These are phyloP conservation scores for Podaxis mareebaensis DNA, from an alignment of 768 basidiomycete species.

Conservation along the genomic window DNA sequence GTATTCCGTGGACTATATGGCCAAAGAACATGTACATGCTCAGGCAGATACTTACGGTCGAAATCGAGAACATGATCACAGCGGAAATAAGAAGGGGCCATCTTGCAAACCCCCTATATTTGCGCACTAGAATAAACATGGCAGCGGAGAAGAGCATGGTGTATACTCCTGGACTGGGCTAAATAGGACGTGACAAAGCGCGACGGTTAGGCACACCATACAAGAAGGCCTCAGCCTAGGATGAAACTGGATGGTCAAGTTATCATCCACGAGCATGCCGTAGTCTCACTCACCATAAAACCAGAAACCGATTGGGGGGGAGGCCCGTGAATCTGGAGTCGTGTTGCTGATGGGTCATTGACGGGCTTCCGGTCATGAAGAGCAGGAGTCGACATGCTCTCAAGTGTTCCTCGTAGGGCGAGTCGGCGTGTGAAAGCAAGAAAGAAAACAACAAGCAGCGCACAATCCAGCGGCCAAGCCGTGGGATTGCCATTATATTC, in stretches of 20 bases:
- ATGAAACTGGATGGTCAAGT: neutral
- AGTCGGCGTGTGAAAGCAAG: no score
- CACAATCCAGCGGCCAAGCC: no score
- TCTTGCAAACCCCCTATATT: slow-evolving; percentile 23
- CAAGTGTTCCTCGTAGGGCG: neutral
- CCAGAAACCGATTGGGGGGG: neutral
- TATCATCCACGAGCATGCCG: neutral
- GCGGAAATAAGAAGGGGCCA: slow-evolving; percentile 31
- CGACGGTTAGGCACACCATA: neutral
- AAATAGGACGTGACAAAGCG: no score
- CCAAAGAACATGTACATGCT: slow-evolving; percentile 32
- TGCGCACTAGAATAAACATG: slow-evolving; percentile 30
- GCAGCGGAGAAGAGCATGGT: slow-evolving; percentile 36
- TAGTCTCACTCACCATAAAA: neutral
- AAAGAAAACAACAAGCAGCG: no score
- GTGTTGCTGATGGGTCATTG: neutral
- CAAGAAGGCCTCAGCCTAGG: slow-evolving; percentile 1
- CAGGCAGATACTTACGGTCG: slow-evolving; percentile 33
- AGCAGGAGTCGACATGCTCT: neutral
- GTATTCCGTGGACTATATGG: slow-evolving; percentile 20
- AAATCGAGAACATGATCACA: slow-evolving; percentile 34
- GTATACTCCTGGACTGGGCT: slow-evolving; percentile 32
- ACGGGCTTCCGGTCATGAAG: neutral
- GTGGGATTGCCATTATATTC: neutral
- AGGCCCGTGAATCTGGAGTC: neutral